Base-by-base conservation (phyloP, 805 yeast genomes). In the Candida arabinofermentans region DNA sequence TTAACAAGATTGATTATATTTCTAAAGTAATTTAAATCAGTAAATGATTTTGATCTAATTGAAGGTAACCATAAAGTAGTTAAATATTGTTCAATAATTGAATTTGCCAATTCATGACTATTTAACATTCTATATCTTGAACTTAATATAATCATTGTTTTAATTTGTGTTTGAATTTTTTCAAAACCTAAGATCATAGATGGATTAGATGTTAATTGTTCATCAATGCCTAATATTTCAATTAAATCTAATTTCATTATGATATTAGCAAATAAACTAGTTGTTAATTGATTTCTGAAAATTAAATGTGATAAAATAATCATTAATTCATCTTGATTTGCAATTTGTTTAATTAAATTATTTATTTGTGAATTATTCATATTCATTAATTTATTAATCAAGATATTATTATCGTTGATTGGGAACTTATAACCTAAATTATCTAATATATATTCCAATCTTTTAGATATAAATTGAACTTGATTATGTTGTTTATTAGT, bases 61-160 rank as follows among this genome's bases (percentile, higher is more conserved):
- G 48, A 39, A 0, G 55, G 54, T 17, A 59, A 30, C 64, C 62
- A 61, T 7, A 36, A n/a, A 8, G 40, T 26, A 2, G 38, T 34
- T 13, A 58, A 37, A 22, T 42, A 31, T 24, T 44, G 37, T 3
- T 47, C 39, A 0, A 57, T 39, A 1, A 57, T 42, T 2, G 32
- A 35, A n/a, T 45, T 40, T 1, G 57, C 41, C 27, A 51, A 24
- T 8, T 42, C 35, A 24, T 36, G 41, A 21, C 48, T 42, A 7
- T 48, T 48, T 9, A 57, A 18, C 39, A 51, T 50, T 32, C 51
- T 51, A 32, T 48, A 54, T 10, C 60, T 49, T 7, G 57, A 55
- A 1, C 58, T 51, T 10, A 59, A 24, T 1, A 51, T 41, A 26
- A 61, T 43, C 29, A 48, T 48, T 14, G 53, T 41, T 22, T 52